Conservation (phyloP, 129 eudicot genomes). For the Tanacetum coccineum region DNA sequence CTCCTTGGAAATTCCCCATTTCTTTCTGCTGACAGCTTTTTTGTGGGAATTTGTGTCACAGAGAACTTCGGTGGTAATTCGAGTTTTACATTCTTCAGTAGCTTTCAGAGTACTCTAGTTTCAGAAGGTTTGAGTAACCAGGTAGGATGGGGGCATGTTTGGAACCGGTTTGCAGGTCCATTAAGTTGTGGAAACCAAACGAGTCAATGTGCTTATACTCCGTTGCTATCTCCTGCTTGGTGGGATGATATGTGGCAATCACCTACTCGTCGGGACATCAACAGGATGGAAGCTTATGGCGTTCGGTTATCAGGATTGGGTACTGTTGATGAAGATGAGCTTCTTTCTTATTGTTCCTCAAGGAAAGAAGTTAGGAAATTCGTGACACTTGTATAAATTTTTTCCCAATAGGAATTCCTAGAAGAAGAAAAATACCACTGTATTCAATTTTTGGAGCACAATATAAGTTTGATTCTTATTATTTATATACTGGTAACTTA, state of each 20-base stretch:
- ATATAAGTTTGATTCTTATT: not conserved
- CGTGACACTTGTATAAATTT: conserved; percentile 36
- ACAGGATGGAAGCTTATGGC: conserved; percentile 61
- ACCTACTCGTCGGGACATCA: conserved; percentile 59
- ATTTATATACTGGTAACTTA: too few species aligned
- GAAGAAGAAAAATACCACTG: not conserved
- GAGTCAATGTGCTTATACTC: conserved; percentile 70
- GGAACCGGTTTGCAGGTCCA: conserved; percentile 89
- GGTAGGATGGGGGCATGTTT: conserved; percentile 88
- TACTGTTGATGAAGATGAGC: conserved; percentile 47
- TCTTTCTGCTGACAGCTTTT: not conserved
- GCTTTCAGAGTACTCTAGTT: conserved; percentile 67
- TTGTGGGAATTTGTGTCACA: conserved; percentile 24
- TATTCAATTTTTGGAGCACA: not conserved
- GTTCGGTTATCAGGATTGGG: conserved; percentile 65
- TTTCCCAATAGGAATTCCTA: not conserved
- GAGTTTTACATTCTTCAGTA: conserved; percentile 65
- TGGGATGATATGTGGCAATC: conserved; percentile 97
- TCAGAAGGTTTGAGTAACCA: conserved; percentile 68
- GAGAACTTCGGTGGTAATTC: conserved; percentile 42
- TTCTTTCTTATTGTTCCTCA: conserved; percentile 44
- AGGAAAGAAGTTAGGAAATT: conserved; percentile 33
- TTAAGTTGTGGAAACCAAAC: conserved; percentile 71
- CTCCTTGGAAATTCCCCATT: not conserved
- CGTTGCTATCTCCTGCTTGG: conserved; percentile 83